Conservation (phyloP, 352 stramenopile genomes). For the Paralagenidium karlingii region DNA sequence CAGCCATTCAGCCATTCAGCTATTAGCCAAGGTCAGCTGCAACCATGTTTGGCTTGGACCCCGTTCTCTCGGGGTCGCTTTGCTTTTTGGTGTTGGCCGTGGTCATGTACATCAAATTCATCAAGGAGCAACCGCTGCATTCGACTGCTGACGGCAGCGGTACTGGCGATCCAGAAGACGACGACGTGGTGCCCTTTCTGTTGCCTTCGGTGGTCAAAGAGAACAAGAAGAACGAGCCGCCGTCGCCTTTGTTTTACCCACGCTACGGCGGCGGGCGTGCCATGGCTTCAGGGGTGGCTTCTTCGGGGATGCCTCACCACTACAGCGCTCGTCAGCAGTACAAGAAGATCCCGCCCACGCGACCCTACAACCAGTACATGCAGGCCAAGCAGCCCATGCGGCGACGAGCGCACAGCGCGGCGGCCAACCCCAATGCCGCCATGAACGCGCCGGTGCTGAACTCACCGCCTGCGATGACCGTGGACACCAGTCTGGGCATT, state of each 20-base stretch:
- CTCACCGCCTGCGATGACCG: not conserved
- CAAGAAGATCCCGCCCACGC: slow-evolving; percentile 21
- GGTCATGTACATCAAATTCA: slow-evolving; percentile 84
- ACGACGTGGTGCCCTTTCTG: slow-evolving; percentile 59
- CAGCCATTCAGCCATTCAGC: too few relatives aligned
- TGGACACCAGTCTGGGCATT: slow-evolving; percentile 1
- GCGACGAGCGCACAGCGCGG: slow-evolving; percentile 52
- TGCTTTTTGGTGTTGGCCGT: slow-evolving; percentile 80
- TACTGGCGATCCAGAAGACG: slow-evolving; percentile 48
- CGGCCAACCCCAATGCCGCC: slow-evolving; percentile 12
- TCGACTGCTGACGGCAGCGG: slow-evolving; percentile 49
- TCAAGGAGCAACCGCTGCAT: slow-evolving; percentile 51
- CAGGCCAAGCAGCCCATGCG: slow-evolving; percentile 70
- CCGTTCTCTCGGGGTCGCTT: slow-evolving; percentile 74
- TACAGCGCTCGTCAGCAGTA: too few relatives aligned
- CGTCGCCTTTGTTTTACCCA: too few relatives aligned
- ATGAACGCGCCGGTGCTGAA: not conserved
- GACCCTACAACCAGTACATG: slow-evolving; percentile 24
- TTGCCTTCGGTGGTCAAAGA: slow-evolving; percentile 29
- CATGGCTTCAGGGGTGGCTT: too few relatives aligned
- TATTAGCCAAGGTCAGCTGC: too few relatives aligned
- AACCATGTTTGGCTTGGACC: slow-evolving; percentile 46
- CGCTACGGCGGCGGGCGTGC: too few relatives aligned
- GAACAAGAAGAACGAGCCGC: too few relatives aligned
- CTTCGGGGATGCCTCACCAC: too few relatives aligned